A percentile compares a stretch with the other conserved stretches of the same genome.
phyloP scores from a whole-genome alignment of 805 yeast species.

The Priceomyces haplophilus region DNA sequence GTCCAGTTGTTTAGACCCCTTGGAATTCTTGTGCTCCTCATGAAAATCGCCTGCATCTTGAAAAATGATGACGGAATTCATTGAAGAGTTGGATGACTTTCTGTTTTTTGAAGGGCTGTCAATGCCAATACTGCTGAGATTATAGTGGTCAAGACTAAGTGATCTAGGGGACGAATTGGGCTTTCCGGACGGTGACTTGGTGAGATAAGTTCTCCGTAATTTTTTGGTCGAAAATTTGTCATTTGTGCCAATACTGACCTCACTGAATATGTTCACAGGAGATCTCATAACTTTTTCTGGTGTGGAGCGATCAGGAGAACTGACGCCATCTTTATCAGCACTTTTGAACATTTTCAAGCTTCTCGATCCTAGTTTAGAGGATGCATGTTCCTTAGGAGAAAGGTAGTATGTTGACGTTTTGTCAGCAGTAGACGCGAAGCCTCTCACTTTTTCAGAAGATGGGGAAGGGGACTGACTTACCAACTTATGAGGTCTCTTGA shows the following conservation, averaged over 20 bases:
- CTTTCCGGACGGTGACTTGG: slow-evolving; percentile 9
- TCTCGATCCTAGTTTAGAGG: slow-evolving; percentile 27
- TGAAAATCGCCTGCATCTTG: slow-evolving; percentile 17
- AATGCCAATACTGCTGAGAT: slow-evolving; percentile 23
- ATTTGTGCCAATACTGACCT: neutral
- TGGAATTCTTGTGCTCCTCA: slow-evolving; percentile 2
- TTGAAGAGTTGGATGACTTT: slow-evolving; percentile 15
- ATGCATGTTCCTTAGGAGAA: slow-evolving; percentile 18
- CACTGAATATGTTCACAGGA: slow-evolving; percentile 7
- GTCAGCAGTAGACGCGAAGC: slow-evolving; percentile 2
- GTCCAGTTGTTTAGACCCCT: slow-evolving; percentile 1
- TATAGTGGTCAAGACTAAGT: slow-evolving; percentile 20
- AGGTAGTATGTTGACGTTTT: slow-evolving; percentile 4
- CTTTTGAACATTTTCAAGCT: slow-evolving; percentile 36
- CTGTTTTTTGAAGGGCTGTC: slow-evolving; percentile 32
- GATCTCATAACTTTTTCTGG: slow-evolving; percentile 11
- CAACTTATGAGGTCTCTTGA: slow-evolving; percentile 43
- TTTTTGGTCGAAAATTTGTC: slow-evolving; percentile 10
- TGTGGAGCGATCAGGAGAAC: slow-evolving; percentile 27
- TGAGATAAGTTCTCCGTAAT: slow-evolving; percentile 12
- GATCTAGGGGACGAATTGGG: slow-evolving; percentile 9
- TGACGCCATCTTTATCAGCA: slow-evolving; percentile 30
- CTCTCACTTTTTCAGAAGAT: slow-evolving; percentile 15
- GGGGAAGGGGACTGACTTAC: slow-evolving; percentile 46
- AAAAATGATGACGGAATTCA: slow-evolving; percentile 19